phyloP scores from a whole-genome alignment of 169 alveolate species.

The Theileria luwenshuni region DNA sequence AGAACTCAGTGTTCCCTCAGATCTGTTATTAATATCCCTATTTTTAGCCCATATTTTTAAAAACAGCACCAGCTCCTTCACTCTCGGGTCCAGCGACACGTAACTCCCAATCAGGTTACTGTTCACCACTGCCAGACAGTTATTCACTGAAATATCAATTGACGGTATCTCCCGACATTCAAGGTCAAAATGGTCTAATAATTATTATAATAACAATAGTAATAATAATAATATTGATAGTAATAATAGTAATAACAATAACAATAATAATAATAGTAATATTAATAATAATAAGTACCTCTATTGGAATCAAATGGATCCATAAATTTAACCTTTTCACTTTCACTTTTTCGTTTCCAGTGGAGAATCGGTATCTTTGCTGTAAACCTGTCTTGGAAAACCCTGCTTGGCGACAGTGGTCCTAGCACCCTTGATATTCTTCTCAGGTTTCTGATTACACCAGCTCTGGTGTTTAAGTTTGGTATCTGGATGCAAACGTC shows the following conservation, averaged over 20 bases:
- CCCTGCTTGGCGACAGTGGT: constrained; percentile 67
- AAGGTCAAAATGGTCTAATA: constrained; percentile 2
- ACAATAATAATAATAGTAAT: background rate
- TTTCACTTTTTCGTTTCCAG: constrained; percentile 50
- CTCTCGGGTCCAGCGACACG: constrained; percentile 78
- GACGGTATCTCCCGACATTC: constrained; percentile 35
- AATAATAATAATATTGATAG: background rate
- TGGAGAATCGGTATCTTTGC: constrained; percentile 81
- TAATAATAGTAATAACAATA: background rate
- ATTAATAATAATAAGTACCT: background rate
- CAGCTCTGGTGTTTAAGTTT: constrained; percentile 68
- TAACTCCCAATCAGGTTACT: constrained; percentile 77
- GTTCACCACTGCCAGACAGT: constrained; percentile 76
- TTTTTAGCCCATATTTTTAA: constrained; percentile 80
- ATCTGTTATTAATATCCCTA: constrained; percentile 77
- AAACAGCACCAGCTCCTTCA: constrained; percentile 72
- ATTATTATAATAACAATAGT: background rate
- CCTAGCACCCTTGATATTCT: constrained; percentile 69
- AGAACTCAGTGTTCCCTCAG: constrained; percentile 79
- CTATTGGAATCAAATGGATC: background rate
- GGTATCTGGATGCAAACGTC: constrained; percentile 80
- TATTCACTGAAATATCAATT: constrained; percentile 79
- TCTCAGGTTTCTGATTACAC: constrained; percentile 67
- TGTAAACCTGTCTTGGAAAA: constrained; percentile 75
- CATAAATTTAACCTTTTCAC: too few relatives aligned